phyloP scores from a whole-genome alignment of 768 basidiomycete species.

The Lactarius hengduanensis region DNA sequence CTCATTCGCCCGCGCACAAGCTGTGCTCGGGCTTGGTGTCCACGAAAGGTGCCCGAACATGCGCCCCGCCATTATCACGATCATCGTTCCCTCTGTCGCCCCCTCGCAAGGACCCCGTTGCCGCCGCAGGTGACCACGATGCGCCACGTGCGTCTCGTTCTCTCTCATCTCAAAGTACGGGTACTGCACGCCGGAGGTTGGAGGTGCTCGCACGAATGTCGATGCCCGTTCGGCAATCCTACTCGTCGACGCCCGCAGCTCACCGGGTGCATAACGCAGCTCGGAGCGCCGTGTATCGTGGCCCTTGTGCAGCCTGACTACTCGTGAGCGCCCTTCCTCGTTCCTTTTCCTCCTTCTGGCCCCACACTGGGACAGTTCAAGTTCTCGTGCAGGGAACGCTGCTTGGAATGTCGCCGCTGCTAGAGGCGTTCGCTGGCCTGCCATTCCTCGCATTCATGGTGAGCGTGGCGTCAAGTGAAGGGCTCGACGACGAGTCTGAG shows the following conservation, averaged over 20 bases:
- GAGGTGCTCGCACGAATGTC: slow-evolving; percentile 43
- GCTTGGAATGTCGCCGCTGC: slow-evolving; percentile 40
- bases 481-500: slow-evolving; percentile 45
- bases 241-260: slow-evolving; percentile 55
- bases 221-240: slow-evolving; percentile 46
- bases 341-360: background rate
- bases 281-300: slow-evolving; percentile 63
- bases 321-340: slow-evolving; percentile 32
- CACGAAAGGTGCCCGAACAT: slow-evolving; percentile 25
- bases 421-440: slow-evolving; percentile 41
- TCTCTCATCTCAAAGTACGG: slow-evolving; percentile 40
- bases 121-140: slow-evolving; percentile 42
- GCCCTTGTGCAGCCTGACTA: slow-evolving; percentile 51
- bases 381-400: slow-evolving; percentile 41
- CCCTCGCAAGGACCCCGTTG: too few relatives aligned
- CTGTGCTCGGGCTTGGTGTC: slow-evolving; percentile 21
- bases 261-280: slow-evolving; percentile 43
- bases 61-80: slow-evolving; percentile 1
- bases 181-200: slow-evolving; percentile 38
- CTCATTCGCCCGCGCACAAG: slow-evolving; percentile 13
- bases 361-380: background rate
- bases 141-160: slow-evolving; percentile 44
- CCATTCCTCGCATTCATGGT: slow-evolving; percentile 64
- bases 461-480: slow-evolving; percentile 32
- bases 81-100: too few relatives aligned